These are phyloP conservation scores for Fusarium camptoceras DNA, from an alignment of 2,329 filamentous ascomycete species.

Conservation along the genomic window DNA sequence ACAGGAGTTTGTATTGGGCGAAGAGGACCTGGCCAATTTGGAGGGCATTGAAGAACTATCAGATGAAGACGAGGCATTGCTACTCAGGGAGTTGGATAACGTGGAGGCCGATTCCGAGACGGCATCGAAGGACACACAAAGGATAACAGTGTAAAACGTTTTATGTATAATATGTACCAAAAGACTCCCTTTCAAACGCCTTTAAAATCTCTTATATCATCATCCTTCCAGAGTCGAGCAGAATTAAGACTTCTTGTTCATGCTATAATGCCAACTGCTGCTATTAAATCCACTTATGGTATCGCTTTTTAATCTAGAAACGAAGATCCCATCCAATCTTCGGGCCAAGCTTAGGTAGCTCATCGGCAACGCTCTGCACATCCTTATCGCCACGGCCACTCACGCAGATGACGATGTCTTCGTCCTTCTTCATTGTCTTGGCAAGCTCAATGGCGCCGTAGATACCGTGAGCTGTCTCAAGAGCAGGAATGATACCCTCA, in stretches of 20 bases:
- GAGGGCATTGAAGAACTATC: slow-evolving; percentile 56
- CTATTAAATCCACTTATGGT: slow-evolving; percentile 31
- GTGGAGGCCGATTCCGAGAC: slow-evolving; percentile 35
- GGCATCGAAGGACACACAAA: slow-evolving; percentile 16
- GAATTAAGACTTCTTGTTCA: slow-evolving; percentile 27
- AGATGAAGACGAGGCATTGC: slow-evolving; percentile 52
- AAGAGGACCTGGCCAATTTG: slow-evolving; percentile 53
- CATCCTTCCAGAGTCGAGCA: slow-evolving; percentile 35
- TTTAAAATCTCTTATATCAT: slow-evolving; percentile 40
- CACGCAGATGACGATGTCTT: slow-evolving; percentile 94
- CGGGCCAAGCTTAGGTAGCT: slow-evolving; percentile 87
- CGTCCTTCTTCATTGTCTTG: slow-evolving; percentile 88
- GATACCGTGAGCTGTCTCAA: slow-evolving; percentile 94
- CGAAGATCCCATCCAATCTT: slow-evolving; percentile 82
- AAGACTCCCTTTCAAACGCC: slow-evolving; percentile 43
- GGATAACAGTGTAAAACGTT: slow-evolving; percentile 42
- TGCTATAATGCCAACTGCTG: slow-evolving; percentile 26
- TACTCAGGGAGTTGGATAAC: slow-evolving; percentile 51
- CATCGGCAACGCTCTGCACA: slow-evolving; percentile 96
- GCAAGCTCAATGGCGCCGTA: slow-evolving; percentile 90
- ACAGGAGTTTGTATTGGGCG: slow-evolving; percentile 62
- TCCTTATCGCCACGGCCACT: slow-evolving; percentile 97
- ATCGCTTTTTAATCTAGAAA: slow-evolving; percentile 54
- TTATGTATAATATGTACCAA: slow-evolving; percentile 48
- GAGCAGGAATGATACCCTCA: slow-evolving; percentile 95